These are phyloP conservation scores for Speleostelium caveatum DNA, from an alignment of 78 protist species.

Conservation along the genomic window DNA sequence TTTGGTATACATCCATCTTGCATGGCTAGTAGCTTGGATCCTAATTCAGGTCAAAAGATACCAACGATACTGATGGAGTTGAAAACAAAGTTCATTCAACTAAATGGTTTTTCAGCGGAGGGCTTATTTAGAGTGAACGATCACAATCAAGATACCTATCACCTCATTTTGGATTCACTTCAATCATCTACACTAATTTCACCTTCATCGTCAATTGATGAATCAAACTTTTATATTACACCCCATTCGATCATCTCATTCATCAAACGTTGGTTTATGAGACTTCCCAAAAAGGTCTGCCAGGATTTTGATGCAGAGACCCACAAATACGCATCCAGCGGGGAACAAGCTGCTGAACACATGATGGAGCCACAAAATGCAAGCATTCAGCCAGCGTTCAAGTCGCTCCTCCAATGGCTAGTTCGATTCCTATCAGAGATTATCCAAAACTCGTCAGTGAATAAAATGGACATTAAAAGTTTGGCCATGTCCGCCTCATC, in stretches of 20 bases:
- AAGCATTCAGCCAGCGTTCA: constrained; percentile 14
- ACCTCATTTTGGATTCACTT: constrained; percentile 1
- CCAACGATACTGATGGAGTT: constrained; percentile 31
- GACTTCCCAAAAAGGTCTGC: constrained; percentile 56
- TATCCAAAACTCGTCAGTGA: constrained; percentile 17
- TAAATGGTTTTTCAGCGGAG: constrained; percentile 60
- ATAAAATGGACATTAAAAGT: constrained; percentile 52
- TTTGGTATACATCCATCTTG: constrained; percentile 34
- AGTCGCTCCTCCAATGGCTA: constrained; percentile 48
- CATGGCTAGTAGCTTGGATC: constrained; percentile 5
- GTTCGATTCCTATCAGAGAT: constrained; percentile 46
- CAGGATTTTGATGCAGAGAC: constrained; percentile 29
- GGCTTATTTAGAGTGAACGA: constrained; percentile 32
- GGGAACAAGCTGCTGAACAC: constrained; percentile 16
- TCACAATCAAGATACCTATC: not conserved
- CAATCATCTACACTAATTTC: not conserved
- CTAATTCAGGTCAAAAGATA: constrained; percentile 3
- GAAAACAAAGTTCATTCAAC: constrained; percentile 27
- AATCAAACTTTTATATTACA: not conserved
- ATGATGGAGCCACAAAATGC: constrained; percentile 3
- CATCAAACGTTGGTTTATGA: constrained; percentile 64
- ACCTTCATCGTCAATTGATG: too few species aligned
- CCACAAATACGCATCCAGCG: not conserved
- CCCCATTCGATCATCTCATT: constrained; percentile 41
- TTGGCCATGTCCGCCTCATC: constrained; percentile 26